Base-by-base conservation (phyloP, 2,329 filamentous ascomycete species). In the Colletotrichum zoysiae region DNA sequence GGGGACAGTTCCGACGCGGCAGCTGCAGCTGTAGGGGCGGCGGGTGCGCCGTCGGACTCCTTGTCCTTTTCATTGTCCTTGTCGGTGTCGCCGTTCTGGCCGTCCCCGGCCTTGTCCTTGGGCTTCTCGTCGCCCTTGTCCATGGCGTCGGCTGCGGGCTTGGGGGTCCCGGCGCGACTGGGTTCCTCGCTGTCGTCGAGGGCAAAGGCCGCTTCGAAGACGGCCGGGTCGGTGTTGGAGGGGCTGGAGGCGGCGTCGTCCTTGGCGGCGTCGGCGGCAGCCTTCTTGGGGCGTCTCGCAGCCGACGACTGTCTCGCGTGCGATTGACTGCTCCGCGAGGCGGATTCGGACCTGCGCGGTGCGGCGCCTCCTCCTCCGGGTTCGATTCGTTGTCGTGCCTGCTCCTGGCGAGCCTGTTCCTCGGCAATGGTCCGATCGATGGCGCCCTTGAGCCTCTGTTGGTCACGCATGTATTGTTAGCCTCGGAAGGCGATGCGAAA, bases 381-480 rank as follows among this genome's bases (percentile, higher is more conserved):
- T 57, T 70, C 60, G 64, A 64, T 44, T 50, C 59, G 38, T 61
- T 73, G 66, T 48, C 69, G 65, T 56, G 65, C 69, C 35, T 85
- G 82, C 78, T 89, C 89, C 79, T 95, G 92, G 70, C 93, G 92
- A 70, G 94, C 93, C 82, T 97, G 94, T 83, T 98, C 95, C 84
- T 97, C 94, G 78, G 94, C 93, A 78, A 98, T 96, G 78, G 92
- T 92, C 77, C 91, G 91, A 80, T 97, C 93, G 80, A 97, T 94
- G 71, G 92, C 93, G 78, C 92, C 93, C 84, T 94, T 93, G 77
- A 97, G 86, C 85, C 93, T 90, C 93, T 96, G 79, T 63, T 67
- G 67, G 38, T 65, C 23, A 50, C 53, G 58, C 57, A 30, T 64
- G 33, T 59, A 8, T 67, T 58, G 59, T 66, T 11, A 53, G 67